Evolutionary conservation across 23 red algal genomes (phyloP), one percentile per base, ranked within the genome.

Genomic region (Gracilaria gracilis): DNA sequence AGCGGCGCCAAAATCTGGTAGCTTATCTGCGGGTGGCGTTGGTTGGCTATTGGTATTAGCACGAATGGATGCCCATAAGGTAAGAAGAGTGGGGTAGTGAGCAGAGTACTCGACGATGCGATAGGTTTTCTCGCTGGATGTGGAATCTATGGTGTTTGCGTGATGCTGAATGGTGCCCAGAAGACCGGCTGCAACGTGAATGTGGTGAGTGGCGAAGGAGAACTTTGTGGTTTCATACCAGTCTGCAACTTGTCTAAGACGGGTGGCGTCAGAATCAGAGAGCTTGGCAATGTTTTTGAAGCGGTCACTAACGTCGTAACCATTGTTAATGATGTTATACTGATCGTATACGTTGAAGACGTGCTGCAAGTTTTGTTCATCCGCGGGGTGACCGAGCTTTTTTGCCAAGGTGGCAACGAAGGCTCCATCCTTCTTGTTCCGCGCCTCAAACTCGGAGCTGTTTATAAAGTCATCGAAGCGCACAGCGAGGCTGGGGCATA

Each of bases 1-100:
- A 24, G 83, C 92, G 8, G 92, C 55, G n/a, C 92, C 92, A 95
- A 95, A 95, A 3, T 81, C 38, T 23, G 92, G 92, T 29, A 95
- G 79, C 9, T 37, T 67, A 36, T 88, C 69, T 11, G 84, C 84
- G 17, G 84, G 84, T 28, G 36, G 11, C 20, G 33, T 64, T 57
- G 75, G 40, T 59, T 36, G 21, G 35, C 39, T 32, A 23, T 36
- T 33, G 6, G 39, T 38, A 39, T n/a, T 69, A 7, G 69, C 69
- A 39, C 84, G 65, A 31, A 88, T 55, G n/a, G 66, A 50, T 27
- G 64, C 84, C 71, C 59, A 75, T 66, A 88, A 88, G 15, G 84
- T 88, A 0, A 95, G 44, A 37, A 95, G 62, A 32, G 83, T 88
- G 0, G 92, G 92, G 58, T 95, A 95, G 44, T 95, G 92, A 42